Evolutionary conservation across 352 stramenopile genomes (phyloP), one percentile per base, ranked within the genome.

Genomic region (Phytophthora ohioensis): DNA sequence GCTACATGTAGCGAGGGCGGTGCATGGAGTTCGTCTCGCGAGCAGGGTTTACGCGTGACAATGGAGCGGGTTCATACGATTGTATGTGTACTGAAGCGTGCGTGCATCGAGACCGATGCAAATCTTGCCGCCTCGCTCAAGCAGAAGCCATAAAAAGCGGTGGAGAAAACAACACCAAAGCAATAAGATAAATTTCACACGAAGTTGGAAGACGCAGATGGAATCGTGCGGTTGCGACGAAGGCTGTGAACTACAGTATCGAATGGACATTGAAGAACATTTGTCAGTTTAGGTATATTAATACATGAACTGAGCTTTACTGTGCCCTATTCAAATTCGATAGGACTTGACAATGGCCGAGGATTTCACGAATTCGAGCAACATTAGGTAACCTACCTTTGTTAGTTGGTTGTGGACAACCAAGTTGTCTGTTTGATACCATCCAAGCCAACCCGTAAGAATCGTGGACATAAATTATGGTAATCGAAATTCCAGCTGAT

Each of bases 401-500:
- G 51, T 39, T 62, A 42, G 8, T 42, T 48, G 10, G 11, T 43
- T 39, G 32, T 63, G 61, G 61, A 63, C 51, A 69, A 17, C n/a
- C 32, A 38, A 34, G 52, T 62, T 56, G 17, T 17, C 17, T 17
- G 17, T 17, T 17, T 17, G 17, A 17, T 17, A 17, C 52, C 54
- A 54, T 27, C 6, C 8, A 57, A 39, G 46, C 31, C 56, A 61
- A 17, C 17, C 17, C 17, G 17, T 17, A 17, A 17, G 17, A 17
- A 60, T 73, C 17, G 17, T 21, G 17, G 17, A 21, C 17, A 21
- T 21, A 21, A 21, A 52, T 58, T 67, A 64, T 66, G 17, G 59
- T 53, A 47, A 57, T 39, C 34, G 11, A 58, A 57, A 62, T 70
- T 39, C 60, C 67, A 75, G 54, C 60, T 63, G 67, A 75, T 54